phyloP scores from a whole-genome alignment of 768 basidiomycete species.

The Russula abietina region DNA sequence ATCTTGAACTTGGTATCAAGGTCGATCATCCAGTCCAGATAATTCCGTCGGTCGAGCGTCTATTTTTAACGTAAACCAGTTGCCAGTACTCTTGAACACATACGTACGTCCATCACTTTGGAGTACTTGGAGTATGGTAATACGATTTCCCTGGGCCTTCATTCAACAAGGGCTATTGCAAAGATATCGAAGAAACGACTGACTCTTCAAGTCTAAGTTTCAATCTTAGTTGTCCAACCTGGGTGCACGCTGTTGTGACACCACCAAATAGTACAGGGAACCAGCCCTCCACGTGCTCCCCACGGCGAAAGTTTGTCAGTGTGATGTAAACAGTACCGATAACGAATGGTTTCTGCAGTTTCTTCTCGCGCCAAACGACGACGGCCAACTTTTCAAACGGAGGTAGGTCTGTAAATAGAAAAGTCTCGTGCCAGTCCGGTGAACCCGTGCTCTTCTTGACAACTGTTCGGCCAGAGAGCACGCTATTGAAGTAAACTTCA shows the following conservation, averaged over 20 bases:
- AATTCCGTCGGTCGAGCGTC: conserved; percentile 54
- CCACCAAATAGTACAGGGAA: conserved; percentile 62
- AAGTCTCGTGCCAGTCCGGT: conserved; percentile 80
- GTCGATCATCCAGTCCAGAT: conserved; percentile 69
- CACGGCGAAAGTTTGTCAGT: conserved; percentile 64
- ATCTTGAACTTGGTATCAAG: conserved; percentile 62
- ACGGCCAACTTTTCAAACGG: conserved; percentile 69
- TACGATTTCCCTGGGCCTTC: conserved; percentile 61
- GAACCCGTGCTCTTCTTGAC: conserved; percentile 59
- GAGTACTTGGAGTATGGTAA: conserved; percentile 62
- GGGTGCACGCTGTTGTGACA: conserved; percentile 44
- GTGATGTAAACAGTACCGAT: conserved; percentile 61
- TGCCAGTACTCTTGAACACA: not conserved
- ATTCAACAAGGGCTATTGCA: not conserved
- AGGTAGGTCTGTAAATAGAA: conserved; percentile 68
- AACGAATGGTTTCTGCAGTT: conserved; percentile 45
- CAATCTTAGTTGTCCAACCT: conserved; percentile 70
- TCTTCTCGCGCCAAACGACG: conserved; percentile 64
- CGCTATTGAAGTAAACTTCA: conserved; percentile 67
- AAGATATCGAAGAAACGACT: conserved; percentile 29
- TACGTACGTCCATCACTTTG: conserved; percentile 50
- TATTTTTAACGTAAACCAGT: conserved; percentile 28
- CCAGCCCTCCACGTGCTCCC: conserved; percentile 77
- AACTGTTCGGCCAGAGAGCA: conserved; percentile 66
- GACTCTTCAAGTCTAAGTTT: conserved; percentile 74